Evolutionary conservation across 495 filamentous ascomycete genomes (phyloP), one percentile per base, ranked within the genome.

Genomic region (Amphirosellinia nigrospora): DNA sequence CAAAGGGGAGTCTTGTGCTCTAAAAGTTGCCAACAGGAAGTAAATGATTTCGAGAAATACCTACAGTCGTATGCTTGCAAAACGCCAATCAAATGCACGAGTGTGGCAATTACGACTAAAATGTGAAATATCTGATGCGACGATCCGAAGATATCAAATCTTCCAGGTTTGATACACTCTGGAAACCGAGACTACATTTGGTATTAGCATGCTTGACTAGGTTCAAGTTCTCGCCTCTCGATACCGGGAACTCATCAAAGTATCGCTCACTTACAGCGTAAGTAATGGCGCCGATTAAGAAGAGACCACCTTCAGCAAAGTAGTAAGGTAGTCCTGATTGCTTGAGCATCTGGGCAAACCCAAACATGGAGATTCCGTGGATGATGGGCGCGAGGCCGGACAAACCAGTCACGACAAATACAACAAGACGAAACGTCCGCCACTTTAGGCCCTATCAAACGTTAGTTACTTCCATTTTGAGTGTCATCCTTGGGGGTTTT

Each of bases 41-140:
- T n/a, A n/a, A n/a, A n/a, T n/a, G n/a, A n/a, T n/a, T n/a, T n/a
- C n/a, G n/a, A n/a, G n/a, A n/a, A n/a, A n/a, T n/a, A n/a, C n/a
- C n/a, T n/a, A n/a, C n/a, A 80, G 41, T 90, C 85, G 73, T 89
- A 88, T 34, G 88, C 89, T 62, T 79, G 78, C 65, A 89, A 70
- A 23, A 90, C 78, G 43, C 88, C 89, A 36, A 83, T 81, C 71
- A 90, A 77, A 78, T 91, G 89, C 62, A 86, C 79, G 32, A 84
- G 73, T 10, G 86, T 87, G 8, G 88, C 89, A 61, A 86, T 79
- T n/a, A 90, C 84, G 15, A 90, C 87, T 15, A 91, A 75, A 62
- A 90, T 80, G 78, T 91, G 89, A 75, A 90, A 90, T 55, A 90
- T 86, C 43, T 91, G 89, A 74, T 91, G 89, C 9, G 87, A 89